Conservation (phyloP, 2,329 filamentous ascomycete species). For the Epichloe coenophiala region DNA sequence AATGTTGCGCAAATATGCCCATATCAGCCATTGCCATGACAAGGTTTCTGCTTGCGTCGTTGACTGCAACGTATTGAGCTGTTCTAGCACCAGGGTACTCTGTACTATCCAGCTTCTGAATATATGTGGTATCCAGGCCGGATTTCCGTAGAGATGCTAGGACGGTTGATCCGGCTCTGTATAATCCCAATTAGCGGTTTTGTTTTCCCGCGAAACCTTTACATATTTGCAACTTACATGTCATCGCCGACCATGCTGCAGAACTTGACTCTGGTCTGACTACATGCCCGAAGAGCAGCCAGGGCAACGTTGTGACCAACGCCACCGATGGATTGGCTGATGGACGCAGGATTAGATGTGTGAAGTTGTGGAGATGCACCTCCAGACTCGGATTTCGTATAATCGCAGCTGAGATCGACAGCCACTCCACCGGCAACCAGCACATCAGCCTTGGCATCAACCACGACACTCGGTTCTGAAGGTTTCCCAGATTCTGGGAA, state of each 20-base stretch:
- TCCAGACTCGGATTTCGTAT: conserved; percentile 20
- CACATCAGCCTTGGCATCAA: conserved; percentile 41
- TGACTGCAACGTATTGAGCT: conserved; percentile 84
- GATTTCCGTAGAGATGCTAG: conserved; percentile 49
- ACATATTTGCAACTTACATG: conserved; percentile 30
- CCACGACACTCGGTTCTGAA: conserved; percentile 3
- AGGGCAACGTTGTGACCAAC: conserved; percentile 87
- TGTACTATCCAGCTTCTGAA: conserved; percentile 41
- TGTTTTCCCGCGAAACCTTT: neutral
- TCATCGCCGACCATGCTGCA: conserved; percentile 77
- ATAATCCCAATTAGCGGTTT: neutral
- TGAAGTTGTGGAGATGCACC: conserved; percentile 39
- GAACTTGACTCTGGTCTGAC: conserved; percentile 48
- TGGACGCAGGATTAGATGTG: conserved; percentile 76
- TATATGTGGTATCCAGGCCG: conserved; percentile 50
- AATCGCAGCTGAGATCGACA: conserved; percentile 78
- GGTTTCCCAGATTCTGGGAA: neutral
- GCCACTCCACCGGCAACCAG: conserved; percentile 85
- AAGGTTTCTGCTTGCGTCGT: conserved; percentile 70
- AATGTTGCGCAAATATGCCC: conserved; percentile 57
- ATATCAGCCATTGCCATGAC: conserved; percentile 95
- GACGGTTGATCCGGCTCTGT: conserved; percentile 58
- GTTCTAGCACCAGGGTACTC: conserved; percentile 48
- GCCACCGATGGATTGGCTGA: conserved; percentile 74
- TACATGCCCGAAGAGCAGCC: conserved; percentile 58